Conservation (phyloP, 257 asterid species). For the Sherardia arvensis region DNA sequence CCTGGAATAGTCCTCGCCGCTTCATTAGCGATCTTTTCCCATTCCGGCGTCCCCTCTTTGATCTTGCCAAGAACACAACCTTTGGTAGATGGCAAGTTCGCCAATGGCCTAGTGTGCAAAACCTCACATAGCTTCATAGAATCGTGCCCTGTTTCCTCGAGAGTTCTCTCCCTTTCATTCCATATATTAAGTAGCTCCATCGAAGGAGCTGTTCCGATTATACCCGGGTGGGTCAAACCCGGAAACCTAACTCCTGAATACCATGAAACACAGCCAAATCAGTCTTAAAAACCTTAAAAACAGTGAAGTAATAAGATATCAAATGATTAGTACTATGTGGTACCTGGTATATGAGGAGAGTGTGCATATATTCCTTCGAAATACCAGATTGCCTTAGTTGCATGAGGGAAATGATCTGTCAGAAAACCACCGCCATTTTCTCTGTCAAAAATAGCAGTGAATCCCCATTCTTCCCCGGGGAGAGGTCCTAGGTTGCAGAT, state of each 20-base stretch:
- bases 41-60: conserved; percentile 58
- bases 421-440: conserved; percentile 96
- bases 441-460: conserved; percentile 82
- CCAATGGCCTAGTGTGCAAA: conserved; percentile 75
- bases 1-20: conserved; percentile 96
- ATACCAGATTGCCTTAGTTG: conserved; percentile 90
- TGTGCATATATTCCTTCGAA: conserved; percentile 92
- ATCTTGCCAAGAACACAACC: conserved; percentile 80
- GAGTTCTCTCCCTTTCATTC: conserved; percentile 71
- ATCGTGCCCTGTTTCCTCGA: conserved; percentile 58
- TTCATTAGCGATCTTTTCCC: conserved; percentile 80
- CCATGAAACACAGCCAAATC: neutral
- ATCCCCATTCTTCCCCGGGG: conserved; percentile 98
- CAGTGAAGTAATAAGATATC: neutral
- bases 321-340: neutral
- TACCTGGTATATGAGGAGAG: conserved; percentile 96
- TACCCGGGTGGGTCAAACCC: conserved; percentile 87
- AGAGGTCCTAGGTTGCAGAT: conserved; percentile 92
- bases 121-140: conserved; percentile 74
- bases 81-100: conserved; percentile 67
- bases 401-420: conserved; percentile 82
- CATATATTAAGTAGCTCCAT: conserved; percentile 69
- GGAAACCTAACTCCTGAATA: conserved; percentile 78
- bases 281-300: neutral
- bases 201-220: conserved; percentile 93